phyloP scores from a whole-genome alignment of 192 early-diverging fungal species.

The Diversispora epigaea region DNA sequence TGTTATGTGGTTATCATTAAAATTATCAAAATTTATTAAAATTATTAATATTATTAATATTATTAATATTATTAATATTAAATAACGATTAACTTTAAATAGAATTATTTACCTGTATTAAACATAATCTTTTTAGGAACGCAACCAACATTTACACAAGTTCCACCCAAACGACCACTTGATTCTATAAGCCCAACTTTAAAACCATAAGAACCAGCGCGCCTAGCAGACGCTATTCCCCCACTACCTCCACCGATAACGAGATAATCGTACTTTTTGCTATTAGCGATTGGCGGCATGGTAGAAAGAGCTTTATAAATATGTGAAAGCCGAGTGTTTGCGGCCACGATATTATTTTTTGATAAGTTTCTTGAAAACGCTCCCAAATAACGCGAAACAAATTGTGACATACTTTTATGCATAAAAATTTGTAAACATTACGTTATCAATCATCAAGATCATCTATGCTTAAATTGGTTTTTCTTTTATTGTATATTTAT shows the following conservation, averaged over 20 bases:
- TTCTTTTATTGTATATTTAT: too few relatives aligned
- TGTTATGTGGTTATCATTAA: neutral
- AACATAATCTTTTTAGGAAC: conserved; percentile 95
- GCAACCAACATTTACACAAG: conserved; percentile 95
- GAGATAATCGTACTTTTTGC: conserved; percentile 76
- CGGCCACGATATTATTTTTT: neutral
- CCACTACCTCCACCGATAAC: conserved; percentile 93
- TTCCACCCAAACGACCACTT: conserved; percentile 73
- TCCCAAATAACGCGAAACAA: too few relatives aligned
- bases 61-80: neutral
- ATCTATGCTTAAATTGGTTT: too few relatives aligned
- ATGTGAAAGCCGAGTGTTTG: neutral
- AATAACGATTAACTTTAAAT: conserved; percentile 15
- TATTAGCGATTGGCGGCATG: conserved; percentile 10
- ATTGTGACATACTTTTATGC: too few relatives aligned
- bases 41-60: neutral
- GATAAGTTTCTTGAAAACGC: too few relatives aligned
- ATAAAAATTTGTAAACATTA: too few relatives aligned
- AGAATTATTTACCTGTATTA: conserved; percentile 69
- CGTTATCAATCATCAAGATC: too few relatives aligned
- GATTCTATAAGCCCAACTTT: conserved; percentile 88
- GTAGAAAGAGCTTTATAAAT: conserved; percentile 6
- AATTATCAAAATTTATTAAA: too few relatives aligned
- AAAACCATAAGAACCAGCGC: conserved; percentile 88
- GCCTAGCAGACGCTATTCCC: conserved; percentile 86